Evolutionary conservation across 805 yeast genomes (phyloP).

Genomic region (Metschnikowia shivogae): DNA sequence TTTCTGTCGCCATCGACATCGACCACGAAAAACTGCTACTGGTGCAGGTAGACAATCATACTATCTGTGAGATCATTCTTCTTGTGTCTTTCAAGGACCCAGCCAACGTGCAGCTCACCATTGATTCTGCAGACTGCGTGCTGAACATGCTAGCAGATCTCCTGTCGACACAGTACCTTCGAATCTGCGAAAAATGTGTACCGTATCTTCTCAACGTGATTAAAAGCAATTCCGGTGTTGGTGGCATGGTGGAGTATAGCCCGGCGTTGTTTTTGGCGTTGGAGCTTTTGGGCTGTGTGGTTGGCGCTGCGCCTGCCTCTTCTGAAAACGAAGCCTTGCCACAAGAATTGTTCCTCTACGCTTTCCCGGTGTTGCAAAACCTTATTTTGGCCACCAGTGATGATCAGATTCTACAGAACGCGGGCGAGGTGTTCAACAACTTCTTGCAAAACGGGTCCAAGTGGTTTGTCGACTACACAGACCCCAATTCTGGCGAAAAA

Average conservation of each 20-base stretch:
- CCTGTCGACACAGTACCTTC: constrained; percentile 40
- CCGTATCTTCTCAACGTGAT: constrained; percentile 45
- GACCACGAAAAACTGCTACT: constrained; percentile 25
- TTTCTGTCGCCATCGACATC: constrained; percentile 51
- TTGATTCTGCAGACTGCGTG: constrained; percentile 68
- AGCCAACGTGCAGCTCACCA: constrained; percentile 63
- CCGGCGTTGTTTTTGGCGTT: constrained; percentile 57
- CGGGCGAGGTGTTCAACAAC: constrained; percentile 69
- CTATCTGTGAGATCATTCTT: constrained; percentile 55
- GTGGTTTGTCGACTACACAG: constrained; percentile 28
- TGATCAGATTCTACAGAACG: constrained; percentile 71
- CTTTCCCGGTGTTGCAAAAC: constrained; percentile 42
- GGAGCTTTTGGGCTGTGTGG: constrained; percentile 51
- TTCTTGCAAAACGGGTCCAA: constrained; percentile 44
- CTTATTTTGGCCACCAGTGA: constrained; percentile 52
- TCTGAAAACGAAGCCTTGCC: constrained; percentile 26
- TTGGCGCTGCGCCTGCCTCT: constrained; percentile 40
- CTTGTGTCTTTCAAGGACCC: constrained; percentile 68
- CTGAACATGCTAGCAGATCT: constrained; percentile 52
- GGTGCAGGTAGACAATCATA: constrained; percentile 16
- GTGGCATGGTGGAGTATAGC: constrained; percentile 43
- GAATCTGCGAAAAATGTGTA: constrained; percentile 47
- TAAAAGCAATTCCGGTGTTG: constrained; percentile 21
- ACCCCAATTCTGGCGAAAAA: constrained; percentile 31
- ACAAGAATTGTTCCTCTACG: constrained; percentile 34